Evolutionary conservation across 148 eudicot species (phyloP).

Genomic region (Vaccinium macrocarpon): DNA sequence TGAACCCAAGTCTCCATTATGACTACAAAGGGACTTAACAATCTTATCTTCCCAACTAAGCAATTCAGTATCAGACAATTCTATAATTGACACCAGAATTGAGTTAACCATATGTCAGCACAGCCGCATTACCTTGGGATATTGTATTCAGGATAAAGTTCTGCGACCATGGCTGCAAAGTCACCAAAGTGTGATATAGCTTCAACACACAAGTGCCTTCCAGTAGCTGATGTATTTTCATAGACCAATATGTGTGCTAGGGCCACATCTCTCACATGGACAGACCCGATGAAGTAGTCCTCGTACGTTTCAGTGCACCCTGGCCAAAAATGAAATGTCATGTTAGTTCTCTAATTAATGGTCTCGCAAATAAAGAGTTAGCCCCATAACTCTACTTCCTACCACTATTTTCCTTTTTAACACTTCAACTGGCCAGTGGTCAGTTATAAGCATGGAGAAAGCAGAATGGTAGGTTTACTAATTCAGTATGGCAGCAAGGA

Average conservation of each 20-base stretch:
- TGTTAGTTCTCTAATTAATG: neutral
- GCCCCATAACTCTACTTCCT: neutral
- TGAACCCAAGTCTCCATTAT: neutral
- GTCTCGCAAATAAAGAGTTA: neutral
- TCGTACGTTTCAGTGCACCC: slow-evolving; percentile 73
- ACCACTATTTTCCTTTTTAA: neutral
- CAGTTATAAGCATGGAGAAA: neutral
- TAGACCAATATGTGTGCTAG: slow-evolving; percentile 88
- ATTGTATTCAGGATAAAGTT: slow-evolving; percentile 80
- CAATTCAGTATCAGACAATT: no score
- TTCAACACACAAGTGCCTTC: slow-evolving; percentile 94
- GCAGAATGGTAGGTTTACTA: neutral
- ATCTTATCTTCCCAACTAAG: neutral
- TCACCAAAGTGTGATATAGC: slow-evolving; percentile 82
- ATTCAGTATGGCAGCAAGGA: neutral
- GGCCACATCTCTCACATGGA: slow-evolving; percentile 96
- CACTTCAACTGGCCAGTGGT: neutral
- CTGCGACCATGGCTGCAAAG: slow-evolving; percentile 81
- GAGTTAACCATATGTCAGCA: neutral
- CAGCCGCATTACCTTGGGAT: slow-evolving; percentile 58
- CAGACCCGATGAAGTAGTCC: slow-evolving; percentile 74
- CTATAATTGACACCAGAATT: neutral
- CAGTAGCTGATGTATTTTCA: slow-evolving; percentile 74
- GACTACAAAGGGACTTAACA: neutral
- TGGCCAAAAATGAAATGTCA: slow-evolving; percentile 22